Conservation (phyloP, 495 filamentous ascomycete genomes). For the Chlorociboria aeruginascens region DNA sequence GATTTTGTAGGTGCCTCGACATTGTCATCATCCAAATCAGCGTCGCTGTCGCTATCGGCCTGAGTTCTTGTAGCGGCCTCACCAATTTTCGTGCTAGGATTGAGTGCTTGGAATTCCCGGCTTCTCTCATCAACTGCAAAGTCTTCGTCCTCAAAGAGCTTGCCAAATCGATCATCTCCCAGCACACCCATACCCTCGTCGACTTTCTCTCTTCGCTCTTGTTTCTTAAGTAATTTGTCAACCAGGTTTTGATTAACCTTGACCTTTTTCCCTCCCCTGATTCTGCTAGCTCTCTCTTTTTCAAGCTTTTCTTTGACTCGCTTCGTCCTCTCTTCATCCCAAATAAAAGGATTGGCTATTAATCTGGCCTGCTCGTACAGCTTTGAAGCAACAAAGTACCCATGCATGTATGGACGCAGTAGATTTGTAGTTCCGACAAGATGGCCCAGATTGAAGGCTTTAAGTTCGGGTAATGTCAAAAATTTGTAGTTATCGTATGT, state of each 20-base stretch:
- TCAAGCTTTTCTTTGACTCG: constrained; percentile 84
- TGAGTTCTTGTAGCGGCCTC: constrained; percentile 7
- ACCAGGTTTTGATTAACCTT: constrained; percentile 85
- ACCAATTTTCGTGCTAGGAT: constrained; percentile 57
- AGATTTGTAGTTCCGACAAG: constrained; percentile 77
- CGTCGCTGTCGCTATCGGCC: constrained; percentile 19
- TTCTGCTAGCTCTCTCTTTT: constrained; percentile 83
- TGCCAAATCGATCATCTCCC: constrained; percentile 72
- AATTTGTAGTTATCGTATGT: constrained; percentile 99
- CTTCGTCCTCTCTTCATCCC: constrained; percentile 80
- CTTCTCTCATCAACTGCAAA: constrained; percentile 89
- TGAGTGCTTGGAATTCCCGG: constrained; percentile 72
- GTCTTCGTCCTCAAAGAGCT: constrained; percentile 83
- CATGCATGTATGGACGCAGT: constrained; percentile 93
- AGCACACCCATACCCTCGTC: constrained; percentile 50
- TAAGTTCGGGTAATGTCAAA: constrained; percentile 74
- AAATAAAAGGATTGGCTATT: constrained; percentile 83
- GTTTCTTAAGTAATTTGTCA: constrained; percentile 66
- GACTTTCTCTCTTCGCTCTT: constrained; percentile 70
- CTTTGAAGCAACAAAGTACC: constrained; percentile 88
- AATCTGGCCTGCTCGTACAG: constrained; percentile 90
- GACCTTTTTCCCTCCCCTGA: constrained; percentile 85
- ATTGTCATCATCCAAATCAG: constrained; percentile 32
- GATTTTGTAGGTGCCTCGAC: constrained; percentile 20
- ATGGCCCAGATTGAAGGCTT: constrained; percentile 69